Conservation (phyloP, 768 basidiomycete genomes). For the Rhizopogon salebrosus region DNA sequence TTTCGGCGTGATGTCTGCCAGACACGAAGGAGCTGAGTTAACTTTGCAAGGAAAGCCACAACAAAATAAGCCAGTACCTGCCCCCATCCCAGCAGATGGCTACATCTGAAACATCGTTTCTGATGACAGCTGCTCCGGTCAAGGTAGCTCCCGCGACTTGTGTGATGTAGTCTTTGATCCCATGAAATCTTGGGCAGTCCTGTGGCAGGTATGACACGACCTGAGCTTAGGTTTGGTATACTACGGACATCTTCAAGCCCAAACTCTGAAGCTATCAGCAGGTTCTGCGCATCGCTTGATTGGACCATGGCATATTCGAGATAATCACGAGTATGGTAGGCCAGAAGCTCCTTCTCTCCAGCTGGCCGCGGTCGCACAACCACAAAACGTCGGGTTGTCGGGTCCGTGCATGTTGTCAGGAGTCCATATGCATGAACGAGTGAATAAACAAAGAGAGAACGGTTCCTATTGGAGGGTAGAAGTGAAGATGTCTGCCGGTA, state of each 20-base stretch:
- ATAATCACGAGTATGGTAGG: constrained; percentile 71
- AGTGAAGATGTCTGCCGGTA: constrained; percentile 39
- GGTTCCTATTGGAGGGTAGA: constrained; percentile 64
- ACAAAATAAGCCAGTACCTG: constrained; percentile 35
- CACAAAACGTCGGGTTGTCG: constrained; percentile 26
- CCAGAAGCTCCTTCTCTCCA: constrained; percentile 47
- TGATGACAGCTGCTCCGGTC: constrained; percentile 62
- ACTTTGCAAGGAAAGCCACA: neutral
- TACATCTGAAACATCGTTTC: constrained; percentile 45
- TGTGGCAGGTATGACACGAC: constrained; percentile 20
- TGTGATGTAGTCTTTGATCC: constrained; percentile 62
- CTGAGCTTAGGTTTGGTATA: neutral
- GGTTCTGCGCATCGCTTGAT: constrained; percentile 19
- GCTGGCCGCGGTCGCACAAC: constrained; percentile 54
- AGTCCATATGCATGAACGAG: constrained; percentile 51
- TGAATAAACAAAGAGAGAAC: constrained; percentile 64
- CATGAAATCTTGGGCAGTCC: constrained; percentile 81
- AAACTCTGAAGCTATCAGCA: constrained; percentile 32
- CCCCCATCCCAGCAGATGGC: constrained; percentile 93
- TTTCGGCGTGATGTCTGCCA: constrained; percentile 84
- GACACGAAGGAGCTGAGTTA: neutral
- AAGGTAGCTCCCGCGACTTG: constrained; percentile 75
- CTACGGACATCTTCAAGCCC: constrained; percentile 55
- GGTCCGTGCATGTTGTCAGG: constrained; percentile 27
- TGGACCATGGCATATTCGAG: constrained; percentile 52